Evolutionary conservation across 352 stramenopile species (phyloP).

Genomic region (Pythium aphanidermatum): DNA sequence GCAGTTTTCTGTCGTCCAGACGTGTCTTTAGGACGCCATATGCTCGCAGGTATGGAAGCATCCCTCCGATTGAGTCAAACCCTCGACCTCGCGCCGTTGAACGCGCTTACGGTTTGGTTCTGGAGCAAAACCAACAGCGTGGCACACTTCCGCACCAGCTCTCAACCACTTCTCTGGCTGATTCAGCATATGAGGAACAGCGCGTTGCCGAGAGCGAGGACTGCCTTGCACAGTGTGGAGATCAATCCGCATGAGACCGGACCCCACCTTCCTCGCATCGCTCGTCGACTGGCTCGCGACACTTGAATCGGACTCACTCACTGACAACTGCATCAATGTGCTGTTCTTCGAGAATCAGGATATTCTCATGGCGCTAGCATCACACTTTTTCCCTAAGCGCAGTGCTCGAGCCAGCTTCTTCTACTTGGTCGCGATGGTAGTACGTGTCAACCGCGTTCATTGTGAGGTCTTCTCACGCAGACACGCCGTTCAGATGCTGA

Average conservation of each 20-base stretch:
- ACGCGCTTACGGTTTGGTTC: slow-evolving; percentile 27
- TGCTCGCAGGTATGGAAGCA: slow-evolving; percentile 15
- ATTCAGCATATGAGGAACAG: slow-evolving; percentile 16
- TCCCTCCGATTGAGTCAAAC: background rate
- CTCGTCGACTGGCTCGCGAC: slow-evolving; percentile 28
- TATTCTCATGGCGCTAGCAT: slow-evolving; percentile 19
- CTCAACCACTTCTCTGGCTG: slow-evolving; percentile 13
- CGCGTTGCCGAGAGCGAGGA: background rate
- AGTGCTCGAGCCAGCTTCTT: slow-evolving; percentile 19
- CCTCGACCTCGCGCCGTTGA: slow-evolving; percentile 18
- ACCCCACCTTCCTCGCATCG: slow-evolving; percentile 23
- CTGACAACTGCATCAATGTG: slow-evolving; percentile 27
- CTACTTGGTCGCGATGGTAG: slow-evolving; percentile 18
- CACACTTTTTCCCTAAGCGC: slow-evolving; percentile 12
- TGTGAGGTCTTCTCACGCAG: slow-evolving; percentile 24
- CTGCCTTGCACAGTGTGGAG: background rate
- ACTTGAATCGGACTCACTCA: slow-evolving; percentile 21
- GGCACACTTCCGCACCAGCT: slow-evolving; percentile 16
- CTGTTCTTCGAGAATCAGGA: slow-evolving; percentile 28
- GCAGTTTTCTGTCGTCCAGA: slow-evolving; percentile 15
- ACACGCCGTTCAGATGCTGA: slow-evolving; percentile 16
- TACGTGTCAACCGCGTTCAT: slow-evolving; percentile 24
- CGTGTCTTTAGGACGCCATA: slow-evolving; percentile 13
- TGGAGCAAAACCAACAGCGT: slow-evolving; percentile 22
- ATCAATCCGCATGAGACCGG: background rate